Percentiles rank a stretch among this genome's conserved stretches.
phyloP scores from a whole-genome alignment of 2,329 filamentous ascomycete species.

The Penicillium sp. region DNA sequence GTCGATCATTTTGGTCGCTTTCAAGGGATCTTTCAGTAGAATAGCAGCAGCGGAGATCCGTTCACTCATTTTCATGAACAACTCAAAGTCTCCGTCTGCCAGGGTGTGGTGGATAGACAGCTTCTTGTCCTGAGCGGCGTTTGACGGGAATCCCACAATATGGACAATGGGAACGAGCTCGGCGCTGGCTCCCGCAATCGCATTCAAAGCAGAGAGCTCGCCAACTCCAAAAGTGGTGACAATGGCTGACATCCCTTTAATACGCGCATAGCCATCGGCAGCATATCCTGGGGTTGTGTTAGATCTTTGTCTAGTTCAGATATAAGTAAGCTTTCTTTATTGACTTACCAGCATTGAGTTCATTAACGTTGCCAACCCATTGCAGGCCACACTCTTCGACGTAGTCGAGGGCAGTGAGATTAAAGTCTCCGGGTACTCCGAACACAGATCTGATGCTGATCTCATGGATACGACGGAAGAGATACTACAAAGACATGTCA shows the following conservation, averaged over 20 bases:
- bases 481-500: background rate
- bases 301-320: slow-evolving; percentile 35
- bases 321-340: no score
- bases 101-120: slow-evolving; percentile 49
- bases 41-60: slow-evolving; percentile 70
- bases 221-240: slow-evolving; percentile 73
- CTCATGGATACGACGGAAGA: slow-evolving; percentile 6
- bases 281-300: slow-evolving; percentile 61
- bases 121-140: slow-evolving; percentile 34
- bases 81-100: slow-evolving; percentile 26
- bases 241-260: slow-evolving; percentile 66
- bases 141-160: slow-evolving; percentile 54
- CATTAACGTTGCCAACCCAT: slow-evolving; percentile 61
- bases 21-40: slow-evolving; percentile 69
- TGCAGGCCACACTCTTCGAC: slow-evolving; percentile 52
- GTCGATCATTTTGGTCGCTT: slow-evolving; percentile 61
- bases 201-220: slow-evolving; percentile 59
- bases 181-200: slow-evolving; percentile 68
- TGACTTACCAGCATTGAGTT: slow-evolving; percentile 53
- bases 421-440: slow-evolving; percentile 56
- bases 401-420: slow-evolving; percentile 60
- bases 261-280: slow-evolving; percentile 71
- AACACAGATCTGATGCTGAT: slow-evolving; percentile 10
- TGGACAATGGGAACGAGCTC: slow-evolving; percentile 68
- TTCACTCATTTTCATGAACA: slow-evolving; percentile 57